Evolutionary conservation across 257 asterid genomes (phyloP).

Genomic region (Solanum sparsipilum): DNA sequence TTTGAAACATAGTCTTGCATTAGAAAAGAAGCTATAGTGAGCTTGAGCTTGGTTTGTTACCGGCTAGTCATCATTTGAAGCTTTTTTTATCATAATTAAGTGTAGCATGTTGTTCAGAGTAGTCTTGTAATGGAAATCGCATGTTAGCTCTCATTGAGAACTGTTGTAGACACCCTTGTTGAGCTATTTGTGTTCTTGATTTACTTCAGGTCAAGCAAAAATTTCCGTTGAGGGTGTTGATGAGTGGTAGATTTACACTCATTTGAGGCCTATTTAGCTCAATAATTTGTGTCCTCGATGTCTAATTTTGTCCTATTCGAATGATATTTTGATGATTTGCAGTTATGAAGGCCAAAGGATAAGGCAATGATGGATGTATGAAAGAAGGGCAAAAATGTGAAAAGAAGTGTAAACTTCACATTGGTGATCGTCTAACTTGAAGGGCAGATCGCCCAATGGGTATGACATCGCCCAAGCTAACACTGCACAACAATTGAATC

Average conservation of each 20-base stretch:
- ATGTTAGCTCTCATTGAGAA: not conserved
- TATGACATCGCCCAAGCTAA: not conserved
- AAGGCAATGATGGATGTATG: not conserved
- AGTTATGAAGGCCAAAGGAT: not conserved
- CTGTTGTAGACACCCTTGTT: not conserved
- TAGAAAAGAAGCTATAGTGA: not conserved
- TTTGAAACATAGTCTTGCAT: too few relatives aligned
- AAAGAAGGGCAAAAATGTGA: too few relatives aligned
- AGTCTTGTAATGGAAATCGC: not conserved
- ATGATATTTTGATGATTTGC: not conserved
- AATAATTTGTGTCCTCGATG: not conserved
- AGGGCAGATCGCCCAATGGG: not conserved
- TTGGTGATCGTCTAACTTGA: not conserved
- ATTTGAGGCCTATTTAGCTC: not conserved
- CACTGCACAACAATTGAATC: too few relatives aligned
- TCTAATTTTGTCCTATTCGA: not conserved
- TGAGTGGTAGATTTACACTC: not conserved
- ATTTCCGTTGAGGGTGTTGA: not conserved
- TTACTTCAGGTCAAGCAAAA: not conserved
- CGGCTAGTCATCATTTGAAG: not conserved
- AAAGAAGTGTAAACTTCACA: not conserved
- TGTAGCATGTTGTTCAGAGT: not conserved
- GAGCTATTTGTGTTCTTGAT: not conserved
- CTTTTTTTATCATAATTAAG: not conserved
- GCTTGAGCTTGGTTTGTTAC: not conserved